Evolutionary conservation across 2,329 filamentous ascomycete species (phyloP).

Genomic region (Westerdykella sp.): DNA sequence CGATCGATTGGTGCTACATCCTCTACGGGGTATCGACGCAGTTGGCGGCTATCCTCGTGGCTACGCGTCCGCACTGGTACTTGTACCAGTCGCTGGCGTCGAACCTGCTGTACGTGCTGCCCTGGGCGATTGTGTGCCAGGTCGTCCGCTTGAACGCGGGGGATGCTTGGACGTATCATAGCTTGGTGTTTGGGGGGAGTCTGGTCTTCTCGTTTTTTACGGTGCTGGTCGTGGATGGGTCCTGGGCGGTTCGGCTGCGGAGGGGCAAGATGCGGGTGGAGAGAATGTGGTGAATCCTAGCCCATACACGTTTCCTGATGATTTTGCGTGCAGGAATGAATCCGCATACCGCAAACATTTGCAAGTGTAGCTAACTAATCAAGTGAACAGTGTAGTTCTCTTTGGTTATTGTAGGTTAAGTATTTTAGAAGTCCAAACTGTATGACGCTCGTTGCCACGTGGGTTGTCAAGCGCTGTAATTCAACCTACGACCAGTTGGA

Average conservation of each 20-base stretch:
- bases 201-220: slow-evolving; percentile 61
- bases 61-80: slow-evolving; percentile 61
- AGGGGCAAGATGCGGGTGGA: slow-evolving; percentile 7
- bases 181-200: slow-evolving; percentile 61
- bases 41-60: slow-evolving; percentile 57
- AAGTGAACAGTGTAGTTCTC: too few species aligned
- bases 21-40: slow-evolving; percentile 62
- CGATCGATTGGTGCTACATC: slow-evolving; percentile 57
- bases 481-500: too few species aligned
- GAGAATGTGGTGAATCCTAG: too few species aligned
- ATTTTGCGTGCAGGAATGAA: too few species aligned
- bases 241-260: slow-evolving; percentile 49
- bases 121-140: slow-evolving; percentile 61
- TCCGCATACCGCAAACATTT: too few species aligned
- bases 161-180: slow-evolving; percentile 62
- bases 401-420: too few species aligned
- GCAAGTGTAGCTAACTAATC: too few species aligned
- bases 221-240: slow-evolving; percentile 44
- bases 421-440: too few species aligned
- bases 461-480: too few species aligned
- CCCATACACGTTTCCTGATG: too few species aligned
- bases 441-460: too few species aligned
- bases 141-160: slow-evolving; percentile 31
- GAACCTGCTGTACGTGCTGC: slow-evolving; percentile 63
- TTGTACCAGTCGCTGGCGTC: slow-evolving; percentile 60